Percentiles rank a stretch among this genome's conserved stretches.
Evolutionary conservation across 2,329 filamentous ascomycete species (phyloP).

Genomic region (Colletotrichum musae): DNA sequence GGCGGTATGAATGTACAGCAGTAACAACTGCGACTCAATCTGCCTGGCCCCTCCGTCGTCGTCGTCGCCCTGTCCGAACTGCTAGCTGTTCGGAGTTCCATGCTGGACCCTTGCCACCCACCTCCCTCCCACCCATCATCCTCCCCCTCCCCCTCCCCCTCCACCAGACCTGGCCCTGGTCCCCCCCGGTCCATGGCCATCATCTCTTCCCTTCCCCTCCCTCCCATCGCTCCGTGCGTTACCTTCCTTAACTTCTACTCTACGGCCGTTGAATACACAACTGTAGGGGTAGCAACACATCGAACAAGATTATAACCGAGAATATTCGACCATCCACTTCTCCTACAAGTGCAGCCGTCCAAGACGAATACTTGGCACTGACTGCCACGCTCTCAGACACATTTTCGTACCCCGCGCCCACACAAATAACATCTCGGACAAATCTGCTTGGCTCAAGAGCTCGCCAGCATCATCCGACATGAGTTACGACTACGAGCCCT

Average conservation of each 20-base stretch:
- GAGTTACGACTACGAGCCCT: slow-evolving; percentile 69
- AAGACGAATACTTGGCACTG: background rate
- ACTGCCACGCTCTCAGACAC: slow-evolving; percentile 1
- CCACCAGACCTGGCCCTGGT: slow-evolving; percentile 25
- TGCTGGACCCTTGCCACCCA: too few relatives aligned
- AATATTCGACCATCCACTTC: background rate
- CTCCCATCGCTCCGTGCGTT: background rate
- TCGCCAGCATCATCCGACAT: slow-evolving; percentile 19
- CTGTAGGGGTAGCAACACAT: too few relatives aligned
- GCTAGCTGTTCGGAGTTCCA: too few relatives aligned
- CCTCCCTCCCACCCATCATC: background rate
- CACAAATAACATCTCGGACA: slow-evolving; percentile 2
- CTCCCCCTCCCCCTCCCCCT: slow-evolving; percentile 14
- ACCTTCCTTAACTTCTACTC: slow-evolving; percentile 11
- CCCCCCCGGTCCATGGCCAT: slow-evolving; percentile 24
- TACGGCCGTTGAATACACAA: slow-evolving; percentile 13
- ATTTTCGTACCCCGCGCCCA: slow-evolving; percentile 24
- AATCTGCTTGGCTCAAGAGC: slow-evolving; percentile 6
- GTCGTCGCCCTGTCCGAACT: too few relatives aligned
- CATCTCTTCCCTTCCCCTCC: slow-evolving; percentile 26
- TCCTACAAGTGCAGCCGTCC: background rate
- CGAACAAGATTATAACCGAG: too few relatives aligned
- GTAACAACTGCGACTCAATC: too few relatives aligned
- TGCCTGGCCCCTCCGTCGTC: too few relatives aligned
- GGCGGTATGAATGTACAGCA: too few relatives aligned